Evolutionary conservation across 164 flowering plant species (phyloP).

Genomic region (Kalanchoe fedtschenkoi): DNA sequence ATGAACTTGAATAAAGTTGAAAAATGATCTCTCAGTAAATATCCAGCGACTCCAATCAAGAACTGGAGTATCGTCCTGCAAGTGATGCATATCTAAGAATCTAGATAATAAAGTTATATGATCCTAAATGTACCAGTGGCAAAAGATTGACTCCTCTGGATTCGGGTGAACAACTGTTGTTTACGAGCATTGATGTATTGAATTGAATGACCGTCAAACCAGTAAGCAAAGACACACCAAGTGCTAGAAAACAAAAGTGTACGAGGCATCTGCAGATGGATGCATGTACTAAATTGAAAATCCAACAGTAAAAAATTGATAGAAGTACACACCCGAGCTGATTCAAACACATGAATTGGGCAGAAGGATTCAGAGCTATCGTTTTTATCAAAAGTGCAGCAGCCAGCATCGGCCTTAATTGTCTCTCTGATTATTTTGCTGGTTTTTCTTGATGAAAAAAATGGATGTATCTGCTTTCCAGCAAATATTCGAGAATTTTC

Average conservation of each 20-base stretch:
- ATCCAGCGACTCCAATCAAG: slow-evolving; percentile 74
- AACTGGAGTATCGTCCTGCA: slow-evolving; percentile 38
- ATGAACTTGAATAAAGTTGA: slow-evolving; percentile 10
- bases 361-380: slow-evolving; percentile 21
- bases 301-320: background rate
- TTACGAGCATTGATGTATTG: background rate
- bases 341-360: slow-evolving; percentile 75
- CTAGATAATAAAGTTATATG: background rate
- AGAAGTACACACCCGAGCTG: slow-evolving; percentile 28
- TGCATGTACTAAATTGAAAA: background rate
- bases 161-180: background rate
- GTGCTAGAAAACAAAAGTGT: background rate
- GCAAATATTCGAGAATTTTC: slow-evolving; percentile 69
- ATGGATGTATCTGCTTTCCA: slow-evolving; percentile 82
- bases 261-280: too few relatives aligned
- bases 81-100: background rate
- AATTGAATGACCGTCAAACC: too few relatives aligned
- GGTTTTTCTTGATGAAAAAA: slow-evolving; percentile 53
- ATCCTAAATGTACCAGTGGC: background rate
- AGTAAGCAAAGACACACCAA: too few relatives aligned
- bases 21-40: slow-evolving; percentile 29
- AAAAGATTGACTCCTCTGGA: background rate
- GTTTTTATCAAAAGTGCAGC: slow-evolving; percentile 16
- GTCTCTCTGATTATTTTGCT: slow-evolving; percentile 34
- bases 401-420: slow-evolving; percentile 21